Evolutionary conservation across 176 grass and related monocot species (phyloP).

Genomic region (Bolboschoenus planiculmis): DNA sequence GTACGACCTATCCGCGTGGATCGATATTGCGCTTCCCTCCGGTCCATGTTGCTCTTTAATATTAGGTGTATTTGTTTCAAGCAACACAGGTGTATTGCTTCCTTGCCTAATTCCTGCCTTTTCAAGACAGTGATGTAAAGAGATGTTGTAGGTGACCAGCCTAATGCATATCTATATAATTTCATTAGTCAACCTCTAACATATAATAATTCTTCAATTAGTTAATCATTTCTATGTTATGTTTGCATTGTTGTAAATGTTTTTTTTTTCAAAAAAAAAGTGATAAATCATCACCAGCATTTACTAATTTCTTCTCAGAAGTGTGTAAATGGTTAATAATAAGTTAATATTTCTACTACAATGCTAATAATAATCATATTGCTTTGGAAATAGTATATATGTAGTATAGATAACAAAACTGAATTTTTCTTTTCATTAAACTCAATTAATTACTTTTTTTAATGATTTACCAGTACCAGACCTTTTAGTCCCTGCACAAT

Average conservation of each 20-base stretch:
- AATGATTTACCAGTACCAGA: not conserved
- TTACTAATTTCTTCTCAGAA: too few relatives aligned
- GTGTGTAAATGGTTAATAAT: not conserved
- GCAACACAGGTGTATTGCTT: not conserved
- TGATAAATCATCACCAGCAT: too few relatives aligned
- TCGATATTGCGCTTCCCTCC: not conserved
- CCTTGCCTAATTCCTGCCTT: not conserved
- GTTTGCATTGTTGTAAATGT: not conserved
- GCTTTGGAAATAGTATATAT: not conserved
- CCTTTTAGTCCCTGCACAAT: too few relatives aligned
- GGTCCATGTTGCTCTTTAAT: slow-evolving; percentile 6
- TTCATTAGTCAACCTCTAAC: not conserved
- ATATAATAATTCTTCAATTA: not conserved
- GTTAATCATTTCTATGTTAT: not conserved
- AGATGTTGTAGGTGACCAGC: not conserved
- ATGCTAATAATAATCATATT: not conserved
- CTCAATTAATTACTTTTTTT: not conserved
- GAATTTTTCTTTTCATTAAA: not conserved
- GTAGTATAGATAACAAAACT: not conserved
- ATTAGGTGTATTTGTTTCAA: slow-evolving; percentile 3
- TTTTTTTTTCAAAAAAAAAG: too few relatives aligned
- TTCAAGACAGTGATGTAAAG: slow-evolving; percentile 15
- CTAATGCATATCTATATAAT: not conserved
- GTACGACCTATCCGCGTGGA: not conserved
- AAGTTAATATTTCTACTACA: not conserved